phyloP scores from a whole-genome alignment of 306 rosid species.

The Cyclanthera cordifolia region DNA sequence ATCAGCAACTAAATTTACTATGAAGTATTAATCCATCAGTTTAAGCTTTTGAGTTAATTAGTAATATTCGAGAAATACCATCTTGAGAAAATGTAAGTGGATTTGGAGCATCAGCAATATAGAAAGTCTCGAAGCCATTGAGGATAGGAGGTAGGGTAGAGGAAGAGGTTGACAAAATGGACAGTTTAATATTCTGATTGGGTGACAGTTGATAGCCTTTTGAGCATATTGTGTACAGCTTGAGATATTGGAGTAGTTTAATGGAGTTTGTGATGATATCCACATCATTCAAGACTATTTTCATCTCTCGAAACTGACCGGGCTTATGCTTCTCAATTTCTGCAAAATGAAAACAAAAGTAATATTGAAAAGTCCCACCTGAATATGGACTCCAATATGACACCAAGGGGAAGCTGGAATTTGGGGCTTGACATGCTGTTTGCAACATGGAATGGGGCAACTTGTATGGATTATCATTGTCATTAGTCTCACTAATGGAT shows the following conservation, averaged over 20 bases:
- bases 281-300: background rate
- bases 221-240: background rate
- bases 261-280: background rate
- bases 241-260: background rate
- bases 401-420: background rate
- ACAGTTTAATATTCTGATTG: background rate
- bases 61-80: background rate
- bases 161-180: background rate
- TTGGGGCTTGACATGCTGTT: background rate
- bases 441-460: background rate
- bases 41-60: too few species aligned
- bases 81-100: background rate
- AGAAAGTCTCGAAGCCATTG: background rate
- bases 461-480: background rate
- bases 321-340: background rate
- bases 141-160: background rate
- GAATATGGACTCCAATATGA: background rate
- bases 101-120: background rate
- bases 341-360: background rate
- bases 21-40: too few species aligned
- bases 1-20: too few species aligned
- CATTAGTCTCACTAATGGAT: background rate
- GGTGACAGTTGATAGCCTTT: background rate
- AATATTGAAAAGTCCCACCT: background rate
- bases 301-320: background rate